Base-by-base conservation (phyloP, 2,329 filamentous ascomycete genomes). In the Plectosphaerella sp. region DNA sequence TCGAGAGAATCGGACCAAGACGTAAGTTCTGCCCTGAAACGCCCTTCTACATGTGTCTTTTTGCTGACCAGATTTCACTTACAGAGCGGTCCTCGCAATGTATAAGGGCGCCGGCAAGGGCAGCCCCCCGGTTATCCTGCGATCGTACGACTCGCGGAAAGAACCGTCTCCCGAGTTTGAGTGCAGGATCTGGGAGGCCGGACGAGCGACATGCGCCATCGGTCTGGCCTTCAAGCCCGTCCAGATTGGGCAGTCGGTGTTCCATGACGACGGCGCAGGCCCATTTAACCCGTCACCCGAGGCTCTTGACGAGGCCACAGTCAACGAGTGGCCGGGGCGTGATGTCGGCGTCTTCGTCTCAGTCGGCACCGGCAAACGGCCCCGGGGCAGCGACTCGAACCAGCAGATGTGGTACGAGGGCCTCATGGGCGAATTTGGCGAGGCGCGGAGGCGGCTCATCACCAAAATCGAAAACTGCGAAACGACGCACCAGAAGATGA, bases 131-230 rank as follows among this genome's bases (percentile, higher is more conserved):
- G 86, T 86, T 9, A 70, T 97, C 54, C 75, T 99, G 51, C 87
- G 94, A 58, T 97, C 93, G 2, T 99, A 99, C 70, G 93, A 97
- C 67, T 97, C 94, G 15, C 83, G 93, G 62, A 91, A 88, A 68
- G 94, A 97, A 67, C 88, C 92, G 1, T 82, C 91, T 0, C 89
- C 93, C 3, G 92, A 97, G 67, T 93, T 91, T 56, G 89, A 96
- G 64, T 96, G 92, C 70, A 96, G 87, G 45, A 94, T 99, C 52
- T 99, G 94, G 94, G 87, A 99, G 72, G 94, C 94, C 5, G 94
- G 94, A 11, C 84, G 94, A 54, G 94, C 94, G n/a, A 99, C 94
- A 1, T 90, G 83, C 50, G 90, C 94, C 1, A 94, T 93, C 1
- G 91, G 89, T 1, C 77, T 97, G 43, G 94, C 94, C 1, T 99